phyloP scores from a whole-genome alignment of 163 green algal species.

The Scenedesmus sp. region DNA sequence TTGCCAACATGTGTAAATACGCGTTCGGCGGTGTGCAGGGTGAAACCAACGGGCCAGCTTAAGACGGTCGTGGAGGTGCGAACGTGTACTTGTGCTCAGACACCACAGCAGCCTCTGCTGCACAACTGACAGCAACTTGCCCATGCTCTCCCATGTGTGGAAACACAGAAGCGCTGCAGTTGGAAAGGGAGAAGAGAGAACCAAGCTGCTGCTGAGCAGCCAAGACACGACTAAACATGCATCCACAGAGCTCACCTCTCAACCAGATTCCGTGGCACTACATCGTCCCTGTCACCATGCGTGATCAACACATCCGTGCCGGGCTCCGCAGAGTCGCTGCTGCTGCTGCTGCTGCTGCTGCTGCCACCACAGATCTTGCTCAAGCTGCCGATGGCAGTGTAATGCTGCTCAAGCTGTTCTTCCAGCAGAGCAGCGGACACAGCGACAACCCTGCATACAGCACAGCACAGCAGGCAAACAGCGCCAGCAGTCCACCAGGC shows the following conservation, averaged over 20 bases:
- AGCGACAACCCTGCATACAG: neutral
- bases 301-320: conserved; percentile 42
- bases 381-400: neutral
- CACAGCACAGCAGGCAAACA: too few species aligned
- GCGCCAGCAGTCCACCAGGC: too few species aligned
- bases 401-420: neutral
- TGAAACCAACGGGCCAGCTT: too few species aligned
- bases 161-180: neutral
- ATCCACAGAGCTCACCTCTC: neutral
- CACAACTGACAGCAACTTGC: too few species aligned
- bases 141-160: too few species aligned
- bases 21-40: too few species aligned
- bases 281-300: conserved; percentile 22
- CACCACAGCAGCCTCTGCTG: too few species aligned
- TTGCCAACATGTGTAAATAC: too few species aligned
- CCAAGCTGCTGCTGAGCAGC: too few species aligned
- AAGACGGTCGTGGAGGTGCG: too few species aligned
- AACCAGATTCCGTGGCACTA: neutral
- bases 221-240: neutral
- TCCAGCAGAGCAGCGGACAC: conserved; percentile 19
- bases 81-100: too few species aligned
- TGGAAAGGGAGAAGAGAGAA: neutral
- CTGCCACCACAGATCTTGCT: neutral
- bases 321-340: neutral
- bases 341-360: neutral